phyloP scores from a whole-genome alignment of 805 yeast genomes.

The Crinitomyces ghanaensis region DNA sequence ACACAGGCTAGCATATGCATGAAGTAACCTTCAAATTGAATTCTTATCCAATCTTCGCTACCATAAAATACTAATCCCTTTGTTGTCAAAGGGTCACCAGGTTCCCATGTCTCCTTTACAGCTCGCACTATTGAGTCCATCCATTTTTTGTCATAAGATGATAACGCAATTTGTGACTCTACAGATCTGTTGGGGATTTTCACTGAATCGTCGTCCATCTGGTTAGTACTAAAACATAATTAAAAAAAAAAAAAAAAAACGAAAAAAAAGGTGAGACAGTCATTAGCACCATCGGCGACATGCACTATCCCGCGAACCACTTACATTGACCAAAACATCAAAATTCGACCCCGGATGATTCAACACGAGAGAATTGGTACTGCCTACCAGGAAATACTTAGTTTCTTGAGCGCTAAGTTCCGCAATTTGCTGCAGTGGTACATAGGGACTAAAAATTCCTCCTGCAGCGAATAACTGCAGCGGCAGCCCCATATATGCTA shows the following conservation, averaged over 20 bases:
- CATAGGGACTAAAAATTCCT: conserved; percentile 82
- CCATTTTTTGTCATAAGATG: conserved; percentile 63
- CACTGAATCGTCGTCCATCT: conserved; percentile 25
- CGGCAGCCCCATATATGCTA: conserved; percentile 79
- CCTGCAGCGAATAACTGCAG: conserved; percentile 75
- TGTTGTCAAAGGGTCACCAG: conserved; percentile 30
- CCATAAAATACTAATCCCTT: conserved; percentile 45
- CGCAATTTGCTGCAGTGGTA: conserved; percentile 85
- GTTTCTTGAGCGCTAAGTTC: conserved; percentile 50
- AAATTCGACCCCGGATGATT: conserved; percentile 51
- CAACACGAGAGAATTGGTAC: conserved; percentile 72
- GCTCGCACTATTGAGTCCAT: conserved; percentile 44
- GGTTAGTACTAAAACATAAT: not conserved
- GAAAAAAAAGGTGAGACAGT: conserved; percentile 1
- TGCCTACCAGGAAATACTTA: conserved; percentile 64
- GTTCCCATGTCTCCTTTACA: conserved; percentile 37
- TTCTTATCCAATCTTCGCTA: conserved; percentile 79
- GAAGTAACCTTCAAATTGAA: conserved; percentile 83
- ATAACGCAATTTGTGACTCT: conserved; percentile 35
- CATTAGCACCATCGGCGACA: conserved; percentile 11
- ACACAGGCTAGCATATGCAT: conserved; percentile 62
- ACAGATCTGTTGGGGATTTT: conserved; percentile 36
- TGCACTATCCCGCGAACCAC: no score
- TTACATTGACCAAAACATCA: conserved; percentile 66
- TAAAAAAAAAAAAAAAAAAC: conserved; percentile 1